phyloP scores from a whole-genome alignment of 2,329 filamentous ascomycete genomes.

The Conoideocrella luteorostrata region DNA sequence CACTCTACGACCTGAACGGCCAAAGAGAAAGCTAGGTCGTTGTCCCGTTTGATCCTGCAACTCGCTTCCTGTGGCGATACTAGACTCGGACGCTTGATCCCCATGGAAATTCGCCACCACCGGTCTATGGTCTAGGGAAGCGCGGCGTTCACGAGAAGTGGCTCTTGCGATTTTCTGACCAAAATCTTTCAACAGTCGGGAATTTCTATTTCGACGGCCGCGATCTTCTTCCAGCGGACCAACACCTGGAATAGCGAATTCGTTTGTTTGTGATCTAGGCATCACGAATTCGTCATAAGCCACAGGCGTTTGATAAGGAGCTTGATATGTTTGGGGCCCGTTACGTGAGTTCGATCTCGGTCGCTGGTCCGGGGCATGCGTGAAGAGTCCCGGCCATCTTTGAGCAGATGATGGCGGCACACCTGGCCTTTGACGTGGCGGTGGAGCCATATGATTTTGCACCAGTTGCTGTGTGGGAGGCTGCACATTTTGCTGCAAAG shows the following conservation, averaged over 20 bases:
- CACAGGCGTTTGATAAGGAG: conserved; percentile 12
- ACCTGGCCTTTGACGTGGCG: conserved; percentile 19
- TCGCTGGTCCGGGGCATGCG: conserved; percentile 12
- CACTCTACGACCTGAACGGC: conserved; percentile 18
- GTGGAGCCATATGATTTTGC: background rate
- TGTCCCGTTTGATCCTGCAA: conserved; percentile 27
- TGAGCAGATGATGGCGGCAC: conserved; percentile 46
- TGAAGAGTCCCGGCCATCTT: conserved; percentile 43
- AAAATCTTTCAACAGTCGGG: conserved; percentile 46
- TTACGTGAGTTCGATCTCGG: conserved; percentile 6
- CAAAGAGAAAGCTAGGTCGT: conserved; percentile 32
- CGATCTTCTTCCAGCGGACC: conserved; percentile 30
- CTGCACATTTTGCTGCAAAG: background rate
- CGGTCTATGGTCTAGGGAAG: conserved; percentile 17
- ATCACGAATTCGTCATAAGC: conserved; percentile 21
- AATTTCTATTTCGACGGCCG: conserved; percentile 30
- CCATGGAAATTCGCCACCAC: conserved; percentile 18
- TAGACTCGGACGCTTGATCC: conserved; percentile 37
- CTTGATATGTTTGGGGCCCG: conserved; percentile 11
- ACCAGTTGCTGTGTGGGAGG: background rate
- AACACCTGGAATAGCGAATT: conserved; percentile 30
- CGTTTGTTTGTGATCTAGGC: conserved; percentile 33
- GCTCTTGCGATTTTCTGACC: conserved; percentile 35
- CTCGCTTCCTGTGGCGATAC: conserved; percentile 31
- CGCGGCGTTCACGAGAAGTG: conserved; percentile 25